Evolutionary conservation across 129 eudicot species (phyloP).

Genomic region (Flaveria ramosissima): DNA sequence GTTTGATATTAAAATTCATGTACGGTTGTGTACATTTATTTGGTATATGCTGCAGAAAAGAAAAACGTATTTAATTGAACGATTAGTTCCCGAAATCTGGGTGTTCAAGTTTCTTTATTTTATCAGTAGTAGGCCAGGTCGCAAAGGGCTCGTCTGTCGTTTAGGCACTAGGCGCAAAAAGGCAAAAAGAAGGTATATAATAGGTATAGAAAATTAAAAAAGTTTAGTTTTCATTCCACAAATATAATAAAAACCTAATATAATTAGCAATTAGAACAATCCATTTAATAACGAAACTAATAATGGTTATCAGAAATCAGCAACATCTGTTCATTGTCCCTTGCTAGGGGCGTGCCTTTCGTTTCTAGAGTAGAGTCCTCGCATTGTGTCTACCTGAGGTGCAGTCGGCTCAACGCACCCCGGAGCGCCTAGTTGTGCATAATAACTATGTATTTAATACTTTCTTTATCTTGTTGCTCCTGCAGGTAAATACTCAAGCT

Average conservation of each 20-base stretch:
- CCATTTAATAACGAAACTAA: neutral
- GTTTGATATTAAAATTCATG: neutral
- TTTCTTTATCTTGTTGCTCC: conserved; percentile 13
- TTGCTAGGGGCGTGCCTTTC: neutral
- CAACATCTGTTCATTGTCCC: neutral
- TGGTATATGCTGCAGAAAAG: neutral
- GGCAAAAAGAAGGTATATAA: neutral
- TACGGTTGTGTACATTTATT: neutral
- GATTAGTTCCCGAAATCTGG: neutral
- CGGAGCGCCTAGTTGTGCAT: neutral
- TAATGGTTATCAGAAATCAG: neutral
- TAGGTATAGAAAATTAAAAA: neutral
- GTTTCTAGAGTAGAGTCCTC: too few relatives aligned
- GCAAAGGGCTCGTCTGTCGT: neutral
- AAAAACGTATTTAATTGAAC: neutral
- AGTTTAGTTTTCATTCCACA: neutral
- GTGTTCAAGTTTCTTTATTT: neutral
- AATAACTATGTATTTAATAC: neutral
- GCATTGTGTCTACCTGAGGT: too few relatives aligned
- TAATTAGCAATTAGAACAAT: neutral
- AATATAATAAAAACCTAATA: neutral
- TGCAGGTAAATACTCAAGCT: conserved; percentile 95
- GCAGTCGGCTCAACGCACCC: neutral
- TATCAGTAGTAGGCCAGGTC: neutral
- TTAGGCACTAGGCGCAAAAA: neutral